A percentile compares a stretch with the other conserved stretches of the same genome.
Evolutionary conservation across 2,329 filamentous ascomycete species (phyloP).

Genomic region (Ceratocystis colombiana): DNA sequence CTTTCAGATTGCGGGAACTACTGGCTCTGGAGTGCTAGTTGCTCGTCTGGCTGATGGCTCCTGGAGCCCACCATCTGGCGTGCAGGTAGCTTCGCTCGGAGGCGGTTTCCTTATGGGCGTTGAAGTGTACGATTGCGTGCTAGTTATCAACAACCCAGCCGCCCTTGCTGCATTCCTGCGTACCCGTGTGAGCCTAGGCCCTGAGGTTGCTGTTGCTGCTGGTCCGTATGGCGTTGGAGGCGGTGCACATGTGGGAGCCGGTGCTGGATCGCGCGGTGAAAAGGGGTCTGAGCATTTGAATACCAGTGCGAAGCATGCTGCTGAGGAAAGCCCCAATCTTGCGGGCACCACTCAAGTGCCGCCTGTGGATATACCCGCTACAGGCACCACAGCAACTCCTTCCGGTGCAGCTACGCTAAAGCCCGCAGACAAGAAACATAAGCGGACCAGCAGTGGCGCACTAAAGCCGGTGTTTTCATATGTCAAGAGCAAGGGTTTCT

Average conservation of each 20-base stretch:
- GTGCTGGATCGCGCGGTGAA: constrained; percentile 16
- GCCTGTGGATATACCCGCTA: not conserved
- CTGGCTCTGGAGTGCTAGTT: constrained; percentile 55
- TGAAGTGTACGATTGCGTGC: constrained; percentile 82
- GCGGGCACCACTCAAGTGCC: not conserved
- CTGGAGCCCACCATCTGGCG: constrained; percentile 75
- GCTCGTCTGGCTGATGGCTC: constrained; percentile 52
- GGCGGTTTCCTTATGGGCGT: constrained; percentile 72
- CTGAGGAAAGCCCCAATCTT: not conserved
- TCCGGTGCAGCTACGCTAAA: constrained; percentile 42
- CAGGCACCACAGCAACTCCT: constrained; percentile 28
- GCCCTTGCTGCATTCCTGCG: constrained; percentile 69
- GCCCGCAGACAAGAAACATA: constrained; percentile 26
- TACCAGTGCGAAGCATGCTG: not conserved
- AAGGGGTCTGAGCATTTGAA: constrained; percentile 21
- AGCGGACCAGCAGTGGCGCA: constrained; percentile 26
- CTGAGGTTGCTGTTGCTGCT: constrained; percentile 66
- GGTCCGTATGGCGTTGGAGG: constrained; percentile 61
- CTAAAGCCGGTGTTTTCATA: constrained; percentile 50
- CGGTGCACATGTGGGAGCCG: constrained; percentile 50
- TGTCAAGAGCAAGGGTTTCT: constrained; percentile 80
- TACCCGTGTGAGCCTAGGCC: constrained; percentile 64
- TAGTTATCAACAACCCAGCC: constrained; percentile 70
- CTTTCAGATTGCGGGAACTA: constrained; percentile 55
- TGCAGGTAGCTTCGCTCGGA: constrained; percentile 69